Conservation (phyloP, 768 basidiomycete genomes). For the Macrolepiota dolichaula region DNA sequence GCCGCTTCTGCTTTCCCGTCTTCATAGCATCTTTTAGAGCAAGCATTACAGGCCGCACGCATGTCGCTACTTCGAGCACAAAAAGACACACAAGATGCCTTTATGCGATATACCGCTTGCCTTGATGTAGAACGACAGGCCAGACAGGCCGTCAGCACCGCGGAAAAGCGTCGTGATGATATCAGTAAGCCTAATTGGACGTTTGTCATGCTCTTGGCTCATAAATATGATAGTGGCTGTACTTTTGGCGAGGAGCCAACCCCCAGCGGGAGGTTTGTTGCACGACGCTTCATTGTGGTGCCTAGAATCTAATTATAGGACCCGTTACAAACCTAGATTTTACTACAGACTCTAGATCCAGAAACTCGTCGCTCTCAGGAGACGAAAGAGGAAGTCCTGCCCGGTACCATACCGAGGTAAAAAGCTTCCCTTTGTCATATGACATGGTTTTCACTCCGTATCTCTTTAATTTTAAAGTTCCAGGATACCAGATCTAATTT, state of each 20-base stretch:
- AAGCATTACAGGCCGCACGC: conserved; percentile 61
- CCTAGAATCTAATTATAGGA: conserved; percentile 16
- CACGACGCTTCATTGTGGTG: conserved; percentile 10
- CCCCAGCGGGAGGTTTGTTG: conserved; percentile 24
- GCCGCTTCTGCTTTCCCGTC: conserved; percentile 6
- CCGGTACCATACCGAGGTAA: conserved; percentile 42
- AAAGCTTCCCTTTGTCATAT: conserved; percentile 9
- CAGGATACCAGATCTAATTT: conserved; percentile 22
- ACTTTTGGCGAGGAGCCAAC: conserved; percentile 44
- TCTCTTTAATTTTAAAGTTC: conserved; percentile 37
- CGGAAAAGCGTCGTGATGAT: conserved; percentile 71
- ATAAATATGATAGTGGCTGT: conserved; percentile 34
- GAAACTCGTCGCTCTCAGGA: conserved; percentile 50
- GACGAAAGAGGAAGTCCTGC: conserved; percentile 45
- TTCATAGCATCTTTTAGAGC: conserved; percentile 35
- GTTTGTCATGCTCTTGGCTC: conserved; percentile 15
- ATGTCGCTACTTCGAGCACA: conserved; percentile 59
- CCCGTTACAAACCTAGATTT: conserved; percentile 3
- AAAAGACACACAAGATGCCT: conserved; percentile 70
- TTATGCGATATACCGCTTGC: conserved; percentile 65
- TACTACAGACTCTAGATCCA: conserved; percentile 38
- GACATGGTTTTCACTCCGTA: conserved; percentile 7
- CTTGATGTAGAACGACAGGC: conserved; percentile 68
- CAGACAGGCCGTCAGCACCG: conserved; percentile 55
- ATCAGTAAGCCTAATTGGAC: conserved; percentile 34